These are phyloP conservation scores for Cubamyces lactineus DNA, from an alignment of 768 basidiomycete genomes.

Conservation along the genomic window DNA sequence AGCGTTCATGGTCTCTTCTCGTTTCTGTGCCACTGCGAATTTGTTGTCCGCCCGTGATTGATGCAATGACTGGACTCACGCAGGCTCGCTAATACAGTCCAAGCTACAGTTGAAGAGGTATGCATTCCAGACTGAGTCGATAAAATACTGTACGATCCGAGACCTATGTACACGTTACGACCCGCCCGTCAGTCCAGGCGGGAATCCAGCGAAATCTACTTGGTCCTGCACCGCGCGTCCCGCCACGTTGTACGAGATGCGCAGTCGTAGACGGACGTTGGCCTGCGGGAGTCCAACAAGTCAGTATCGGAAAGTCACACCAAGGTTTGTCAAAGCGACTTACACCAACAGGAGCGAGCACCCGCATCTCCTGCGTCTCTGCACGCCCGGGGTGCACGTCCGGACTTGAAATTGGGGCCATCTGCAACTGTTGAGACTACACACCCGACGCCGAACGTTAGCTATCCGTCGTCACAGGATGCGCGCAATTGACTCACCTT, in stretches of 20 bases:
- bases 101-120: conserved; percentile 13
- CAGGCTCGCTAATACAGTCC: conserved; percentile 2
- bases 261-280: conserved; percentile 79
- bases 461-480: not conserved
- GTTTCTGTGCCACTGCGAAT: too few relatives aligned
- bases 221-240: conserved; percentile 86
- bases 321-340: conserved; percentile 38
- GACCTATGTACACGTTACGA: conserved; percentile 26
- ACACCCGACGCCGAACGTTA: not conserved
- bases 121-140: conserved; percentile 8
- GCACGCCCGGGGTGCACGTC: conserved; percentile 74
- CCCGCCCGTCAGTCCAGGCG: conserved; percentile 66
- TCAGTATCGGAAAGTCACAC: not conserved
- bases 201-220: conserved; percentile 92
- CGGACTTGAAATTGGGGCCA: conserved; percentile 94
- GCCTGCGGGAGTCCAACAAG: conserved; percentile 51
- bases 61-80: not conserved
- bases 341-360: conserved; percentile 86
- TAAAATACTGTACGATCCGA: conserved; percentile 8
- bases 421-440: conserved; percentile 95
- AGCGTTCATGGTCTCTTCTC: not conserved
- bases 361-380: conserved; percentile 95
- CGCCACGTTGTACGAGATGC: conserved; percentile 74
- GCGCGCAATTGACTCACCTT: conserved; percentile 55
- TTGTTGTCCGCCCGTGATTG: too few relatives aligned